Evolutionary conservation across 345 rosid genomes (phyloP), one percentile per base, ranked within the genome.

Genomic region (Aquilaria malaccensis): DNA sequence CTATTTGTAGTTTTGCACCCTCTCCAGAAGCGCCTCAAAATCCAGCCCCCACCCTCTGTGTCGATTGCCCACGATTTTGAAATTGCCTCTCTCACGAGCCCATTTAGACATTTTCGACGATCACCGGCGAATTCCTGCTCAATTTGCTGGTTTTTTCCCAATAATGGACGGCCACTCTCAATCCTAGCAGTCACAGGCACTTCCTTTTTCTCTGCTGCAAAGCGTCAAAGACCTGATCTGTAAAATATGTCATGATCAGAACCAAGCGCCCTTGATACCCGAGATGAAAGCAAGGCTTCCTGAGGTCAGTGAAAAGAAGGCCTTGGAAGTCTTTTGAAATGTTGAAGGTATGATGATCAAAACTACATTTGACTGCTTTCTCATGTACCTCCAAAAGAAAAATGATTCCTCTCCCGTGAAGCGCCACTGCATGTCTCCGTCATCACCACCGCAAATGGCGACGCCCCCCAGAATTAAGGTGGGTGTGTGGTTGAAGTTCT

Each of bases 161-260:
- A 4, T 37, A 5, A 37, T 37, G 43, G 43, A 37, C 43, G 5
- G 7, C 7, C 43, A 37, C 7, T 37, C 7, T 37, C 43, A 37
- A 9, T 37, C 43, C 5, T 9, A 37, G 43, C 43, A 37, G 1
- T 37, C 43, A 9, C 6, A 5, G 5, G 12, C 2, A 29, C 11
- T 30, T 54, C 11, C 37, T 1, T 53, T 46, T 58, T 29, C 73
- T 22, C 76, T 81, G 10, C 76, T 82, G 45, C 55, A 2, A 11
- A 22, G 72, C 0, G 76, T 83, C n/a, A 85, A 84, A 67, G 60
- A 51, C 1, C 13, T 61, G n/a, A 70, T 89, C 2, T 43, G 12
- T 2, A 58, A 13, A 55, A 83, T 87, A 4, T 82, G 82, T 54
- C 13, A 0, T 0, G 71, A 75, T 47, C 81, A 79, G 68, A 37